These are phyloP conservation scores for Amanita exitialis DNA, from an alignment of 768 basidiomycete genomes.

Conservation along the genomic window DNA sequence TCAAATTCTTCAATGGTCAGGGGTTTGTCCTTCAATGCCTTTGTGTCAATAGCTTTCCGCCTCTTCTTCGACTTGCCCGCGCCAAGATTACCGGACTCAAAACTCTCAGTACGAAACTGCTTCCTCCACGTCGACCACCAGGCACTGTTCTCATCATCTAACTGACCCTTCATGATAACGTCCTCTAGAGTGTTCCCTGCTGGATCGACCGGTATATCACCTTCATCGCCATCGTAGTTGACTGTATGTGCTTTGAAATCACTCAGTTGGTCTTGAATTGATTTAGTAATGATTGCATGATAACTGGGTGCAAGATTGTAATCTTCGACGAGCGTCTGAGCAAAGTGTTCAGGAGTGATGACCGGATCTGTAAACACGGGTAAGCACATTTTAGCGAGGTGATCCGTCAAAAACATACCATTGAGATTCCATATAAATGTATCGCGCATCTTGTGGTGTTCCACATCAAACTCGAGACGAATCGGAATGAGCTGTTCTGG, in stretches of 20 bases:
- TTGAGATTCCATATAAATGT: constrained; percentile 97
- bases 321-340: constrained; percentile 86
- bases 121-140: constrained; percentile 76
- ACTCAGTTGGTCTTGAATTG: constrained; percentile 82
- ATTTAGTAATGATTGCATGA: constrained; percentile 59
- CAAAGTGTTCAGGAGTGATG: constrained; percentile 85
- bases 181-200: constrained; percentile 9
- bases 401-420: constrained; percentile 40
- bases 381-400: not conserved
- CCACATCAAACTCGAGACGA: constrained; percentile 93
- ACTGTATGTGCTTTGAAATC: constrained; percentile 67
- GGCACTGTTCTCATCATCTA: constrained; percentile 37
- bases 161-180: constrained; percentile 22
- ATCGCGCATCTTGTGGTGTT: constrained; percentile 88
- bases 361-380: constrained; percentile 53
- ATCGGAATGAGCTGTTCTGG: constrained; percentile 88
- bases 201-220: constrained; percentile 17
- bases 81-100: constrained; percentile 14
- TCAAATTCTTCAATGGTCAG: constrained; percentile 52
- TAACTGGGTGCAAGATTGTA: constrained; percentile 64
- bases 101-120: constrained; percentile 29
- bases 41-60: constrained; percentile 18
- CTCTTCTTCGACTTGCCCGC: constrained; percentile 13
- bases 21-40: constrained; percentile 30
- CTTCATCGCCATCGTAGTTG: constrained; percentile 39